A percentile compares a stretch with the other conserved stretches of the same genome.
Conservation (phyloP, 352 stramenopile species). For the Globisporangium emineosum region DNA sequence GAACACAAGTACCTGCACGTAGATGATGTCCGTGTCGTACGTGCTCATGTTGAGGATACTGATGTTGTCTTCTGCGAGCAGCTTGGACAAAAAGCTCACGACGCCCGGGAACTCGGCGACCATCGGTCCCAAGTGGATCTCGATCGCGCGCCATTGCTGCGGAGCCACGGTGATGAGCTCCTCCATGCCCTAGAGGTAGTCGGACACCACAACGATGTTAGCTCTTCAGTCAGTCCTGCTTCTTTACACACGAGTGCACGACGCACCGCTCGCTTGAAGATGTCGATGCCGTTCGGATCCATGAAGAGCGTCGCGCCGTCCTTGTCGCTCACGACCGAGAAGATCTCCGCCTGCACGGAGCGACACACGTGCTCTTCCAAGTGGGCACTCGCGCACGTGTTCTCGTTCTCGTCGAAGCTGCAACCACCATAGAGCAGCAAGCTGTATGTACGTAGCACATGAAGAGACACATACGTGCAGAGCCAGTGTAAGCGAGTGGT, state of each 20-base stretch:
- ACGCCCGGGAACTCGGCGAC: slow-evolving; percentile 83
- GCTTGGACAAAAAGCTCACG: slow-evolving; percentile 82
- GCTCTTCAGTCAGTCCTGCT: neutral
- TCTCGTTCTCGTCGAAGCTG: slow-evolving; percentile 74
- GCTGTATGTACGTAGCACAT: slow-evolving; percentile 25
- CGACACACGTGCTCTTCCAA: slow-evolving; percentile 56
- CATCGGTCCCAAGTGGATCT: slow-evolving; percentile 84
- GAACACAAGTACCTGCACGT: slow-evolving; percentile 65
- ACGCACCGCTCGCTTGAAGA: slow-evolving; percentile 74
- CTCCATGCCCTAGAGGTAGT: slow-evolving; percentile 42
- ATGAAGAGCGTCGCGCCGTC: slow-evolving; percentile 82
- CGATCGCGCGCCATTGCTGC: slow-evolving; percentile 75
- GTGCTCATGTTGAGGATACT: slow-evolving; percentile 91
- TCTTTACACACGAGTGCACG: neutral
- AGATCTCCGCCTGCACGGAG: slow-evolving; percentile 78
- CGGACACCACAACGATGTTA: neutral
- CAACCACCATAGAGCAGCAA: slow-evolving; percentile 80
- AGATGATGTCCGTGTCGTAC: slow-evolving; percentile 88
- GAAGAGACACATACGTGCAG: neutral
- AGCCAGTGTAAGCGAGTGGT: neutral
- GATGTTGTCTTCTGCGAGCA: slow-evolving; percentile 78
- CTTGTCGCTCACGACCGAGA: slow-evolving; percentile 76
- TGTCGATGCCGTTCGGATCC: slow-evolving; percentile 76
- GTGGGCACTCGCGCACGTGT: slow-evolving; percentile 32
- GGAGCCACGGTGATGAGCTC: slow-evolving; percentile 68